Evolutionary conservation across 2,329 filamentous ascomycete genomes (phyloP), one percentile per base, ranked within the genome.

Genomic region (Cercospora nicotianae): DNA sequence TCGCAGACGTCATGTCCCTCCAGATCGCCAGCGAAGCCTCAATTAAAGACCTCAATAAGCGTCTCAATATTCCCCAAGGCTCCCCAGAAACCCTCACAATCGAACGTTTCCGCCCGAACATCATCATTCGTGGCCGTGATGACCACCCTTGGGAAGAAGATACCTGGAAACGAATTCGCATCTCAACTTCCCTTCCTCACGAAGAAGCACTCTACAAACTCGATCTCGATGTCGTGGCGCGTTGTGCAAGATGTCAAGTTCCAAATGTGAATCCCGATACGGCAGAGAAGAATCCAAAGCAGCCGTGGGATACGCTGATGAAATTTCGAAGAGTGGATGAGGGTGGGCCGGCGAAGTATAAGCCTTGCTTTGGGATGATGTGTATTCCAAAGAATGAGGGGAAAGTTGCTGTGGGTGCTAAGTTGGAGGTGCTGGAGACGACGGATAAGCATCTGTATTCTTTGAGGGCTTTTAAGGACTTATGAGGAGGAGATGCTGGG

Each of bases 341-440:
- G 72, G 87, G 87, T 0, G 87, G 87, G 0, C 82, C 87, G 28
- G 78, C 78, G n/a, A 89, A 83, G 77, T 89, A 81, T 70, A 90
- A 90, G 79, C 88, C 88, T 48, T 89, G 87, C 72, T 90, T 89
- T 80, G 88, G 88, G 1, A 90, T 90, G 88, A 75, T 90, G 73
- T 85, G 86, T 75, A 85, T 86, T 63, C 87, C 88, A 16, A 81
- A 84, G 68, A 81, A 80, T 53, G 85, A 88, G 69, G 87, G 86
- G 0, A 75, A 79, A 59, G 74, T 90, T 9, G 81, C 81, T 66
- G 84, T 90, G 10, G 88, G 88, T 0, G 87, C 87, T 83, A 81
- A 77, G 73, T 78, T 90, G 67, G 84, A 88, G 72, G 85, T 89
- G 3, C 78, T 83, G 68, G 83, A 85, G 73, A 84, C 85, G 70